Evolutionary conservation across 2,329 filamentous ascomycete genomes (phyloP).

Genomic region (Thielaviopsis ethacetica): DNA sequence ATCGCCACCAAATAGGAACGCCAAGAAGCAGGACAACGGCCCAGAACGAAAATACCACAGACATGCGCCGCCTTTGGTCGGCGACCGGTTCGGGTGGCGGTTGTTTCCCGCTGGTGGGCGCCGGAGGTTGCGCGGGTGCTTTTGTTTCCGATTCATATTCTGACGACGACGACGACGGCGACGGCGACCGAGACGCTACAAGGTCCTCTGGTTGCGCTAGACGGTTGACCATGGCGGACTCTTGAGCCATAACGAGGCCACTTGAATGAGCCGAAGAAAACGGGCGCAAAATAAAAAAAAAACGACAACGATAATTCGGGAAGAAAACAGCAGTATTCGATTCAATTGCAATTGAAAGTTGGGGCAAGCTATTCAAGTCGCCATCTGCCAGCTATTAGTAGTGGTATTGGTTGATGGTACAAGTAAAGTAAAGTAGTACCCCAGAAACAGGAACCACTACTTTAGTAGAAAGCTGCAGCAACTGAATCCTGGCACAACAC

Average conservation of each 20-base stretch:
- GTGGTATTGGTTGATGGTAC: too few relatives aligned
- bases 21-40: constrained; percentile 66
- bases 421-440: background rate
- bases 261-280: background rate
- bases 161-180: background rate
- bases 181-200: background rate
- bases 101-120: constrained; percentile 12
- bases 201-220: background rate
- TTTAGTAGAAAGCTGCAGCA: background rate
- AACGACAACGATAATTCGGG: background rate
- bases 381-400: background rate
- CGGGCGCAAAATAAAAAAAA: background rate
- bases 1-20: constrained; percentile 89
- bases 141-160: background rate
- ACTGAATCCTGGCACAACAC: background rate
- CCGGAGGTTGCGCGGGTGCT: background rate
- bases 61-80: constrained; percentile 51
- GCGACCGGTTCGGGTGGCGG: constrained; percentile 66
- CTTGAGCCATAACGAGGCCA: background rate
- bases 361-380: background rate
- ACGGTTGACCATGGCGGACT: background rate
- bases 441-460: background rate
- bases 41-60: constrained; percentile 83
- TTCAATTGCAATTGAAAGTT: too few relatives aligned
- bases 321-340: too few relatives aligned